Evolutionary conservation across 2,329 filamentous ascomycete species (phyloP), one percentile per base, ranked within the genome.

Genomic region (Stachybotrys echinatus): DNA sequence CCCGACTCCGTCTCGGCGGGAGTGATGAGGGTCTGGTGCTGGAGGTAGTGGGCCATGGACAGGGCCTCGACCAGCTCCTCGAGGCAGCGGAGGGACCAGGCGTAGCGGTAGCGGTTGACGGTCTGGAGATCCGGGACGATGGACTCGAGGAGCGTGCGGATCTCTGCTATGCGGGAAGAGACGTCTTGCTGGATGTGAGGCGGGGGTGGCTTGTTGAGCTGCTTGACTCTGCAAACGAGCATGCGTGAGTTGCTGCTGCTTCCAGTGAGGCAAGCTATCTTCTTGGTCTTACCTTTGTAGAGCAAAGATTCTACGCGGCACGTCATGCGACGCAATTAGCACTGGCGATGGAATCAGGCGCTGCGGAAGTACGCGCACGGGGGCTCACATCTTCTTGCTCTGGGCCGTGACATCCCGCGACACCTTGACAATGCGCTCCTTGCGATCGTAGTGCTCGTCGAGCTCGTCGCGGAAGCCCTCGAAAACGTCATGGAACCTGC

Each of bases 11-110:
- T 77, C 49, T 89, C 80, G 0, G 81, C 75, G 10, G 80, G 81
- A 0, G 83, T 80, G 57, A 97, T 85, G 45, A 97, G 76, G 0
- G 73, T 79, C 63, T 95, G 89, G 2, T 81, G 83, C 44, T 83
- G 79, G 31, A 99, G 81, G 70, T 99, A 99, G 68, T 96, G 85
- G 52, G 87, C 79, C 66, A 99, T 96, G 1, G 88, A 87, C 23
- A 95, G 74, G 0, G 92, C 92, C 72, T 99, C 94, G 67, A 96
- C 88, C 62, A 90, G 94, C 70, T 99, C 94, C 69, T 99, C 94
- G 47, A 95, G 83, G 45, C 91, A 92, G 20, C 87, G 88, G 55
- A 96, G 85, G 48, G 91, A 83, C 49, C 81, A 76, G 47, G 83
- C 79, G 70, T 97, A 99, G 50, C 94, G 87, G 70, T 89, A 83